These are phyloP conservation scores for Gastrolobium bilobum DNA, from an alignment of 306 rosid species.

Conservation along the genomic window DNA sequence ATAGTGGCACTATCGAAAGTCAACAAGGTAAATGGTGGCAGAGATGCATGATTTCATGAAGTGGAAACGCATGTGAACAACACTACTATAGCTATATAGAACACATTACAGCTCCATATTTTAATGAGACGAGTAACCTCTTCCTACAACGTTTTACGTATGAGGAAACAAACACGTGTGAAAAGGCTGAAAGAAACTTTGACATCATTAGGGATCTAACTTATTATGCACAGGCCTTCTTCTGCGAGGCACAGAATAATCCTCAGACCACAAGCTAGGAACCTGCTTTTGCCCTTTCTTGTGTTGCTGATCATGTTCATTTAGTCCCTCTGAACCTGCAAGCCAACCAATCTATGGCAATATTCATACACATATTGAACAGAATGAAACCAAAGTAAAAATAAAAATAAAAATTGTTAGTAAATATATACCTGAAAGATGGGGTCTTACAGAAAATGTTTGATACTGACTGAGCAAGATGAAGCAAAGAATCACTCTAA, in stretches of 20 bases:
- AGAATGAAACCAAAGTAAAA: neutral
- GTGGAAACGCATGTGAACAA: too few relatives aligned
- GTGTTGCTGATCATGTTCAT: neutral
- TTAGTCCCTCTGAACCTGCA: constrained; percentile 41
- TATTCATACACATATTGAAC: neutral
- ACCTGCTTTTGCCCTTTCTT: neutral
- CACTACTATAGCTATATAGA: too few relatives aligned
- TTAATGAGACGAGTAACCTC: neutral
- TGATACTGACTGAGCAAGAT: constrained; percentile 35
- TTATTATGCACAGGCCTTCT: constrained; percentile 51
- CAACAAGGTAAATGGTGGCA: too few relatives aligned
- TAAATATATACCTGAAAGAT: constrained; percentile 44
- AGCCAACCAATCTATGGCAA: neutral
- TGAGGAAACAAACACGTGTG: neutral
- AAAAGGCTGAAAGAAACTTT: neutral
- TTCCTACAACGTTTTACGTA: neutral
- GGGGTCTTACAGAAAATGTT: constrained; percentile 34
- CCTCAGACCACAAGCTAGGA: constrained; percentile 51
- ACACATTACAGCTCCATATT: too few relatives aligned
- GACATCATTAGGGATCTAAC: constrained; percentile 31
- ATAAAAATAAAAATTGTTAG: neutral
- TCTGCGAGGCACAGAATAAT: constrained; percentile 48
- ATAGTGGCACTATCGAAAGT: too few relatives aligned
- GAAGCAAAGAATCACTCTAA: constrained; percentile 44
- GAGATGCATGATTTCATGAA: too few relatives aligned